Evolutionary conservation across 1,139 yeast genomes (phyloP), one percentile per base, ranked within the genome.

Genomic region (Saccharomyces hybrid): DNA sequence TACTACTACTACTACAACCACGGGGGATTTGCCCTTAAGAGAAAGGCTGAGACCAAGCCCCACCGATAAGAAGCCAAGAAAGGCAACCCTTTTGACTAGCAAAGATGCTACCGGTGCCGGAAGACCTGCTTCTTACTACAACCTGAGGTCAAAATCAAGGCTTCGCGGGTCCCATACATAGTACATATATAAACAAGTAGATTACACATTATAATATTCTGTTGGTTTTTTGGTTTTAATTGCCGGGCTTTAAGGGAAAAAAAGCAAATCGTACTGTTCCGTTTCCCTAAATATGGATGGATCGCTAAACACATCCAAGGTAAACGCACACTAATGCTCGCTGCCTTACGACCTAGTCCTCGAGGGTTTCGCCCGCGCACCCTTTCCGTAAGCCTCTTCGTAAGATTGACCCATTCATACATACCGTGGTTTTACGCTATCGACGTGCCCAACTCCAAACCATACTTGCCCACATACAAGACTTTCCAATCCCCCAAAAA

Each of bases 361-460:
- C 42, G 42, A 38, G 9, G 25, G 2, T 38, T 16, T 16, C 23
- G 42, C 13, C 1, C 42, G 3, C 9, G 23, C n/a, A 38, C 13
- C 23, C 23, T 2, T 38, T 38, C 11, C 23, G 11, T 6, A 38
- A 16, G 23, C 6, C 23, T 38, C 23, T 16, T 38, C 42, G 23
- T 38, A 16, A 54, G 20, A 34, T 59, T 6, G 50, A 52, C 20
- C 48, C 50, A 14, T 61, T 66, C 47, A 26, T 30, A 48, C 27
- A 50, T 55, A 50, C 34, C 57, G 59, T 89, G 97, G 97, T 88
- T 82, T 67, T 86, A 88, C 65, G 95, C 96, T 0, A 83, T 90
- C 0, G 96, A 89, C 65, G 70, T 82, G 5, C 96, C 97, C 0
- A 69, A 76, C 23, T 71, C 80, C 4, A 86, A 86, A 68, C 96